phyloP scores from a whole-genome alignment of 176 grass and related monocot species.

The Oropetium thomaeum region DNA sequence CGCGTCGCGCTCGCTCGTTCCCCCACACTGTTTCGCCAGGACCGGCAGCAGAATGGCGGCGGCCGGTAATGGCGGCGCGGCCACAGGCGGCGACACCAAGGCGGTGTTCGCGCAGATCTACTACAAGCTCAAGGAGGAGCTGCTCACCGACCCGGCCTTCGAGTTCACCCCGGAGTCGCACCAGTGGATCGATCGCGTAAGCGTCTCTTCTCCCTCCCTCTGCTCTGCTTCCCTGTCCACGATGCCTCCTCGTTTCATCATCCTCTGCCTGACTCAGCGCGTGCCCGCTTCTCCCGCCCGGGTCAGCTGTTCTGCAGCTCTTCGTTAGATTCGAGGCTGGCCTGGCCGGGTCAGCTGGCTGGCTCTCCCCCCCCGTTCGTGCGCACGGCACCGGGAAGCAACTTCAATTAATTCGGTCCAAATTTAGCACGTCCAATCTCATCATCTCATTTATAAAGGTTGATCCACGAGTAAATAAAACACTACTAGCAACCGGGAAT shows the following conservation, averaged over 20 bases:
- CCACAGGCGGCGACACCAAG: constrained; percentile 30
- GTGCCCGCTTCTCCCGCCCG: not conserved
- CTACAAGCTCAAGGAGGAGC: constrained; percentile 58
- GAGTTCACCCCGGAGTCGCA: constrained; percentile 71
- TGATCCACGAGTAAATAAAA: not conserved
- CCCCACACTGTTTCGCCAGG: not conserved
- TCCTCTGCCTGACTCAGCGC: not conserved
- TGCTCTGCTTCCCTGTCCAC: too few species aligned
- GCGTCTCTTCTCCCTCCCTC: not conserved
- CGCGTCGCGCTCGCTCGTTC: not conserved
- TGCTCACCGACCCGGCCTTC: constrained; percentile 78
- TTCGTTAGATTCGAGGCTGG: not conserved
- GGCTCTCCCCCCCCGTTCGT: not conserved
- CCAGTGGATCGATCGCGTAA: constrained; percentile 78
- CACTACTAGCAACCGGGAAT: not conserved
- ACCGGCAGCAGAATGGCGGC: constrained; percentile 14
- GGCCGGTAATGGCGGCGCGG: constrained; percentile 23
- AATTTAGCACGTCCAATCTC: not conserved
- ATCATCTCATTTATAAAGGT: not conserved
- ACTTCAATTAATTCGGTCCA: constrained; percentile 9
- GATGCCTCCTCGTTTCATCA: not conserved
- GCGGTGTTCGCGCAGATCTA: constrained; percentile 69
- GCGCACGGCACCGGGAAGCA: not conserved
- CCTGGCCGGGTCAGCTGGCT: not conserved
- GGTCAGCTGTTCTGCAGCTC: not conserved